Evolutionary conservation across 2,329 filamentous ascomycete genomes (phyloP), one percentile per base, ranked within the genome.

Genomic region (Botrytis aclada): DNA sequence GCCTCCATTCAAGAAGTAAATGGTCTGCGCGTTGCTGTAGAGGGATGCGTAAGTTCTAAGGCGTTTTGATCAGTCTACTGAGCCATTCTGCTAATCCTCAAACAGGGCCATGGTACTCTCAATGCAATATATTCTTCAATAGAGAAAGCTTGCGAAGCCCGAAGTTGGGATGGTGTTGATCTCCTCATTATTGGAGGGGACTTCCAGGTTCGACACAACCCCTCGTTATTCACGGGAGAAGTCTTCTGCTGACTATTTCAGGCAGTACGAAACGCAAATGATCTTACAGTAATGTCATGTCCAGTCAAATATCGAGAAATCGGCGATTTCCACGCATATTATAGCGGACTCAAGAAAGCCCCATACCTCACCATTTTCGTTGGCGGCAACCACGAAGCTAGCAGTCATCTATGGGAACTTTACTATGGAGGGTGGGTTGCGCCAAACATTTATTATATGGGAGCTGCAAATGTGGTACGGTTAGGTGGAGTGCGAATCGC

Each of bases 381-480:
- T 69, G 95, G 91, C 61, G 96, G 96, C 3, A 99, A 99, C 80
- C 96, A 99, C 80, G 96, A 99, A 84, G 95, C 96, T 0, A 93
- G 93, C 79, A 94, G 93, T 69, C 90, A 98, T 82, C 85, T 97
- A 8, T 96, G 91, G 85, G 96, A 99, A 83, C 88, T 99, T 0
- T 97, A 93, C 84, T 97, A 98, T 80, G 96, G 96, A 69, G 96
- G 96, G 69, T 99, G 96, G 96, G 96, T 94, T 9, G 95, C 95
- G 12, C 94, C 94, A 14, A 97, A 96, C 77, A 98, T 99, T 76
- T 99, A 98, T 85, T 99, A 98, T 83, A 87, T 98, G 81, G 96
- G 96, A 66, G 93, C 94, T 47, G 94, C 96, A 74, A 98, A 97
- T 80, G 91, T 99, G 14, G 81, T 99, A 58, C 90, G 92, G 29